Evolutionary conservation across 208 protist species (phyloP), one percentile per base, ranked within the genome.

Genomic region (Leishmania aethiopica): DNA sequence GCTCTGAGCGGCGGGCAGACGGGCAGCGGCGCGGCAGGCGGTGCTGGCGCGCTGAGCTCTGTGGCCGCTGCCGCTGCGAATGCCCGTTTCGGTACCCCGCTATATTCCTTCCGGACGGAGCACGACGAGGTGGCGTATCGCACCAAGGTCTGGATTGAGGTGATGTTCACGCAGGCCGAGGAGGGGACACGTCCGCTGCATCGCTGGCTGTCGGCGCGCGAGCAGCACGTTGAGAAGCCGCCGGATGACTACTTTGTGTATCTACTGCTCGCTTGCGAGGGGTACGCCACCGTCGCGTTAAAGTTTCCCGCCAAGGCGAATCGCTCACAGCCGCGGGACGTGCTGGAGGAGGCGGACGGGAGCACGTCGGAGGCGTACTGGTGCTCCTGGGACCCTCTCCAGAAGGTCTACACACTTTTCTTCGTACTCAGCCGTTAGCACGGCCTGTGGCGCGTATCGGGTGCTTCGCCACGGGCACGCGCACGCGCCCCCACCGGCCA

Each of bases 111-210:
- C 73, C 89, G 89, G 70, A 95, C 90, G 1, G 93, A 97, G 83
- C 88, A 94, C 85, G 87, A 95, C 69, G 69, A 69, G 19, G 75
- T 78, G 0, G 66, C 84, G n/a, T 93, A 86, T 59, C 88, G 89
- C 70, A 96, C 93, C 5, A 95, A 95, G 76, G 93, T 97, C 51
- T 97, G 92, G 91, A 74, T 97, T 0, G 92, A 95, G 11, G 89
- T 96, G 75, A 86, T 87, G 60, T 97, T 92, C 83, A 86, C 87
- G 1, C 83, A 91, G 59, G 89, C 86, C 0, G 88, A 90, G 75
- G 89, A 90, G 42, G 87, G 87, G 45, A 91, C 88, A 13, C 87
- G 94, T 37, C 94, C 94, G 45, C 74, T 95, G 78, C 93, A 97
- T 62, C 91, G 94, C 11, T 97, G 94, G 93, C 77, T 94, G 45